Conservation (phyloP, 2,329 filamentous ascomycete genomes). For the Scedosporium apiospermum region DNA sequence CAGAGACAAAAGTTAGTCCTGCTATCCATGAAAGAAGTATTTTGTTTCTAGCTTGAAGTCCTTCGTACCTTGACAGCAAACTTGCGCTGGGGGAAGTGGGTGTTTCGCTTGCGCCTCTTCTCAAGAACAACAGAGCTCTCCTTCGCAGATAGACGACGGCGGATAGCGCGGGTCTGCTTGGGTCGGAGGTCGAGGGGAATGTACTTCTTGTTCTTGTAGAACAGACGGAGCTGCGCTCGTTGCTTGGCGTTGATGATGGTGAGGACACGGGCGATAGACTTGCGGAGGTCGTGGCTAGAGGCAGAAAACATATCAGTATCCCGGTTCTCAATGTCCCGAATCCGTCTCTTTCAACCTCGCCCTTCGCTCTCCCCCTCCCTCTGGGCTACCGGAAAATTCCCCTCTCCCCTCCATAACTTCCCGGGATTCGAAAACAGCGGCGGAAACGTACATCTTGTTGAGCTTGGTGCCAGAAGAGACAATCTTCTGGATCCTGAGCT, state of each 20-base stretch:
- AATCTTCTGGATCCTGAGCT: constrained; percentile 98
- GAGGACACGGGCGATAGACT: constrained; percentile 97
- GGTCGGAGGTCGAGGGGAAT: constrained; percentile 93
- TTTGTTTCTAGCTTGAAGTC: neutral
- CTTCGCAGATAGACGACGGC: constrained; percentile 86
- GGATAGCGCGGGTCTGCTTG: constrained; percentile 97
- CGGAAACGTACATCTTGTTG: constrained; percentile 75
- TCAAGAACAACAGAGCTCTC: constrained; percentile 76
- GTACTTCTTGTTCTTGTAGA: constrained; percentile 99
- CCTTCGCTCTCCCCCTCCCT: no score
- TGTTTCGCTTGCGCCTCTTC: constrained; percentile 93
- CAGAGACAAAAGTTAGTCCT: neutral
- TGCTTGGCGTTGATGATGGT: constrained; percentile 99
- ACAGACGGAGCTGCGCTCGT: constrained; percentile 91
- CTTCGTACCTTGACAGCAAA: constrained; percentile 87
- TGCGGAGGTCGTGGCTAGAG: constrained; percentile 90
- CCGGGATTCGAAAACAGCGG: neutral
- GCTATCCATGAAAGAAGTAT: neutral
- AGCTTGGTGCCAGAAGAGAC: constrained; percentile 91
- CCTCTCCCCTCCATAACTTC: neutral
- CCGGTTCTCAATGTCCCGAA: constrained; percentile 7
- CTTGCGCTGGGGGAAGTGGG: constrained; percentile 97
- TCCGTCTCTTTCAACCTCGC: neutral
- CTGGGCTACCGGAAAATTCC: neutral
- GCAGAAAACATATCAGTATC: constrained; percentile 15